Conservation (phyloP, 2,329 filamentous ascomycete genomes). For the Coniella vitis region DNA sequence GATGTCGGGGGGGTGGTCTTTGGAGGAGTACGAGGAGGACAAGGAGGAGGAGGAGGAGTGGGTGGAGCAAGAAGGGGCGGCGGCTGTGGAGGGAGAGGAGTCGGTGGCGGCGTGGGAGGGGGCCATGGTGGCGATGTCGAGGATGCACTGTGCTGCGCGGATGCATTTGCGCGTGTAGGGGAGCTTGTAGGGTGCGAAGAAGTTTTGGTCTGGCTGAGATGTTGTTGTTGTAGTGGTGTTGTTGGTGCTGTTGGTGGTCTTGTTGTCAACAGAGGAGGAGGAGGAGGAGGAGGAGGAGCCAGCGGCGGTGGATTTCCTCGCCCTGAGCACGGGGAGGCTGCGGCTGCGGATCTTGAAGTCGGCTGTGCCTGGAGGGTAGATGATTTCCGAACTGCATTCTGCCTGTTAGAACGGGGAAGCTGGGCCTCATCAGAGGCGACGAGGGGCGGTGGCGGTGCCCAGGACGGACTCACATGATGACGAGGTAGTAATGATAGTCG, state of each 20-base stretch:
- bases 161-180: conserved; percentile 12
- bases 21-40: not conserved
- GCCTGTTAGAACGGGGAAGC: no score
- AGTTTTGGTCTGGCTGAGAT: conserved; percentile 9
- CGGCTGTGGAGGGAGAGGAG: no score
- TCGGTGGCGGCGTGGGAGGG: not conserved
- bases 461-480: conserved; percentile 4
- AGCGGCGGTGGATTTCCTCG: not conserved
- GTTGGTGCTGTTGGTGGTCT: no score
- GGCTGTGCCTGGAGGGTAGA: conserved; percentile 9
- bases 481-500: conserved; percentile 8
- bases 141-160: conserved; percentile 7
- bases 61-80: no score
- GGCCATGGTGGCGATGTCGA: conserved; percentile 2
- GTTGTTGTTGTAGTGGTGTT: no score
- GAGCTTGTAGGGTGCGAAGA: conserved; percentile 12
- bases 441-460: no score
- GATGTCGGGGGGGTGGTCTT: not conserved
- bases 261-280: not conserved
- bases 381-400: conserved; percentile 8
- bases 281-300: no score
- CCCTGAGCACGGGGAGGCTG: conserved; percentile 3
- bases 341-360: conserved; percentile 7
- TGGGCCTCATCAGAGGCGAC: no score
- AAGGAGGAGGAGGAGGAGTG: no score